Evolutionary conservation across 2,329 filamentous ascomycete species (phyloP).

Genomic region (Diaporthe ilicicola): DNA sequence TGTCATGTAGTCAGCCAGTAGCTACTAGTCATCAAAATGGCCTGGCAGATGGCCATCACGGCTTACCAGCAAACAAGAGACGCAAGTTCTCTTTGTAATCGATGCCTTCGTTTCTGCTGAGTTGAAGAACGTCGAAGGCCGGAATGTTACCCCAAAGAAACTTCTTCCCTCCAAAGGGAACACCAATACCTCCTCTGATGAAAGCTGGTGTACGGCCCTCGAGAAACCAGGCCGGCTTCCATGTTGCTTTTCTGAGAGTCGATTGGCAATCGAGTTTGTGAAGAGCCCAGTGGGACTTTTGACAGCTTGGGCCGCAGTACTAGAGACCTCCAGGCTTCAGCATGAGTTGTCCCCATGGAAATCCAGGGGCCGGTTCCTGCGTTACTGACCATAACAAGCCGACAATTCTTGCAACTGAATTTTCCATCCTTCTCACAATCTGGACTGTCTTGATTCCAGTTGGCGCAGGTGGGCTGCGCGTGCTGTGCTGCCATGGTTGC

Average conservation of each 20-base stretch:
- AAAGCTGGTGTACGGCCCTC: not conserved
- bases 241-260: not conserved
- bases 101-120: not conserved
- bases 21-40: too few species aligned
- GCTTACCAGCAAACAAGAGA: slow-evolving; percentile 4
- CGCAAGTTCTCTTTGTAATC: not conserved
- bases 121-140: not conserved
- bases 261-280: slow-evolving; percentile 10
- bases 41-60: too few species aligned
- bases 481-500: too few species aligned
- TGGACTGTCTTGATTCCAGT: not conserved
- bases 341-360: too few species aligned
- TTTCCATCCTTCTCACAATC: not conserved
- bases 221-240: not conserved
- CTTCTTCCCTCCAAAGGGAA: not conserved
- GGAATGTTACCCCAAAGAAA: slow-evolving; percentile 8
- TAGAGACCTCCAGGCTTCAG: not conserved
- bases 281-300: not conserved
- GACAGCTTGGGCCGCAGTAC: slow-evolving; percentile 6
- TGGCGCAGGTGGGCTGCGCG: not conserved
- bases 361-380: too few species aligned
- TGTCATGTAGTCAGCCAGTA: too few species aligned
- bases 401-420: not conserved
- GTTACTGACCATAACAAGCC: not conserved
- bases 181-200: not conserved